Evolutionary conservation across 805 yeast species (phyloP).

Genomic region (Priceomyces castillae): DNA sequence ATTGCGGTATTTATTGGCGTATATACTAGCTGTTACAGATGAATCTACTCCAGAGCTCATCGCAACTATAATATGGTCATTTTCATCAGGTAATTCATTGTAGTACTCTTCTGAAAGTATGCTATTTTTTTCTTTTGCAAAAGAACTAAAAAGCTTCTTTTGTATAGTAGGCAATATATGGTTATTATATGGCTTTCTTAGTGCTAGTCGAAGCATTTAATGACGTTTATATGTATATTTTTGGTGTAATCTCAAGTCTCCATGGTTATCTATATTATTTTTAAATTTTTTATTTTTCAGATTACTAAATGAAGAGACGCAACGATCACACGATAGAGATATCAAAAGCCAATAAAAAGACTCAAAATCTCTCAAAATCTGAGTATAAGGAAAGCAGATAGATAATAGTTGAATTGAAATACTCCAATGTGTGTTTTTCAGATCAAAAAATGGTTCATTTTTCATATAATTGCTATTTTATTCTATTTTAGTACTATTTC

Average conservation of each 20-base stretch:
- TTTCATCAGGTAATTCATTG: constrained; percentile 35
- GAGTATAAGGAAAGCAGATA: no score
- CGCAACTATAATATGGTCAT: constrained; percentile 74
- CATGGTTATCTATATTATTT: neutral
- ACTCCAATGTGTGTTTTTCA: no score
- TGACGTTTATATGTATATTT: neutral
- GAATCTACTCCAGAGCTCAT: constrained; percentile 98
- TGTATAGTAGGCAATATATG: neutral
- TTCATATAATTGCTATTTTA: no score
- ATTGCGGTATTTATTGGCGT: constrained; percentile 50
- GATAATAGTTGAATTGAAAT: no score
- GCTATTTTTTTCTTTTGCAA: neutral
- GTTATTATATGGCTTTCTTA: neutral
- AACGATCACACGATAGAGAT: neutral
- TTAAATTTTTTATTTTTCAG: neutral
- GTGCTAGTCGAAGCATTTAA: neutral
- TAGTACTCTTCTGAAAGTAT: neutral
- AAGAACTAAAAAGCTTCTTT: neutral
- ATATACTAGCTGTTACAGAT: constrained; percentile 76
- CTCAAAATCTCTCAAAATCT: no score
- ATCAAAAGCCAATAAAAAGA: no score
- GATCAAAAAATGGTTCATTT: no score
- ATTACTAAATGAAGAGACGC: neutral
- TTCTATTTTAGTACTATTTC: no score
- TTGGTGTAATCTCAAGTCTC: neutral